A percentile compares a stretch with the other conserved stretches of the same genome.
These are phyloP conservation scores for Mycena polygramma DNA, from an alignment of 768 basidiomycete genomes.

Conservation along the genomic window DNA sequence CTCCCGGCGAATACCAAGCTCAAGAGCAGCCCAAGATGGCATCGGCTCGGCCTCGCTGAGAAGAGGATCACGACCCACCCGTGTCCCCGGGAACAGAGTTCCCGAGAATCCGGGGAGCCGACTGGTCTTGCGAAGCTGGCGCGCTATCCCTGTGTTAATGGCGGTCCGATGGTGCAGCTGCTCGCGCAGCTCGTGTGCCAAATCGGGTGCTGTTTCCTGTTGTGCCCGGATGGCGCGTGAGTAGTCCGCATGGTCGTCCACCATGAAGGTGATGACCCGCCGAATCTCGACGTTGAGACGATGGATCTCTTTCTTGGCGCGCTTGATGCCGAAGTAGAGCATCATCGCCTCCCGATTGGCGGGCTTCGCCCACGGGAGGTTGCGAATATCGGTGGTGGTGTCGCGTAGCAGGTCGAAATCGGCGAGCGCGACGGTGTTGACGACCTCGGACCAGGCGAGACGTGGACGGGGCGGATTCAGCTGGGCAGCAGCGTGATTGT, in stretches of 20 bases:
- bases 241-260: slow-evolving; percentile 39
- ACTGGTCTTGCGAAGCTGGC: neutral
- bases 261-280: slow-evolving; percentile 42
- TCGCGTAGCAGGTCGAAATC: slow-evolving; percentile 52
- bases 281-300: slow-evolving; percentile 49
- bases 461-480: slow-evolving; percentile 6
- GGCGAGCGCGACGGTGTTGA: slow-evolving; percentile 38
- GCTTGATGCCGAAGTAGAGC: slow-evolving; percentile 43
- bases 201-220: neutral
- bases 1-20: too few relatives aligned
- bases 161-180: neutral
- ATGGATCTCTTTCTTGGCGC: slow-evolving; percentile 48
- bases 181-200: neutral
- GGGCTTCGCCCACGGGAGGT: slow-evolving; percentile 46
- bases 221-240: neutral
- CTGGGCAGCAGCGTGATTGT: neutral
- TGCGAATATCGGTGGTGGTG: slow-evolving; percentile 45
- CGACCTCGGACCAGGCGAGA: neutral
- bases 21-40: too few relatives aligned
- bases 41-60: too few relatives aligned
- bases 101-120: neutral
- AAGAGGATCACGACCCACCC: too few relatives aligned
- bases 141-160: neutral
- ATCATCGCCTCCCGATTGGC: slow-evolving; percentile 42
- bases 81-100: neutral